Evolutionary conservation across 2,329 filamentous ascomycete species (phyloP).

Genomic region (Aureobasidium sp.): DNA sequence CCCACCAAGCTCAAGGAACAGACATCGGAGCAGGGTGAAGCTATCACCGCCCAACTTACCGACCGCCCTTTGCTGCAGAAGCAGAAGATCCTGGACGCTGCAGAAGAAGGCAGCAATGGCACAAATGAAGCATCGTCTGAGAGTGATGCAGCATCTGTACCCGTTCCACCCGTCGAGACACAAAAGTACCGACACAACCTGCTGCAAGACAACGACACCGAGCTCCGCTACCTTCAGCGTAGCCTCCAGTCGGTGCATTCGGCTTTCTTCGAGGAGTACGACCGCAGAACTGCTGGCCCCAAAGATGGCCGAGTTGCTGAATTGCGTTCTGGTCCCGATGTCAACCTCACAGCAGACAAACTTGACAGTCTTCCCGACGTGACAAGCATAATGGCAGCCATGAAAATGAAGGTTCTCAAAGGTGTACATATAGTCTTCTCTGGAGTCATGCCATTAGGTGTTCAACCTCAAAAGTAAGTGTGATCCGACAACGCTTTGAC

Average conservation of each 20-base stretch:
- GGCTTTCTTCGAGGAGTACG: slow-evolving; percentile 78
- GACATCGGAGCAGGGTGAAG: slow-evolving; percentile 76
- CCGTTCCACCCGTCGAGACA: slow-evolving; percentile 26
- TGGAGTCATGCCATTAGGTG: slow-evolving; percentile 76
- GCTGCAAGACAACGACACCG: slow-evolving; percentile 79
- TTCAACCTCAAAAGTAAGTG: slow-evolving; percentile 58
- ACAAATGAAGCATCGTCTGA: slow-evolving; percentile 35
- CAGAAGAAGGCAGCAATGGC: slow-evolving; percentile 53
- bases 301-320: slow-evolving; percentile 42
- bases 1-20: slow-evolving; percentile 64
- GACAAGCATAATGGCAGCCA: slow-evolving; percentile 70
- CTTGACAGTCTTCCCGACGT: slow-evolving; percentile 71
- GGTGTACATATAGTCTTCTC: slow-evolving; percentile 79
- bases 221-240: slow-evolving; percentile 68
- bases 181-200: slow-evolving; percentile 61
- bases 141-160: slow-evolving; percentile 33
- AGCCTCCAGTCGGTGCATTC: slow-evolving; percentile 70
- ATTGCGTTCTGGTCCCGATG: slow-evolving; percentile 43
- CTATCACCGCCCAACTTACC: slow-evolving; percentile 78
- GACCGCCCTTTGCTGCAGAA: slow-evolving; percentile 86
- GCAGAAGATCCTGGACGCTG: slow-evolving; percentile 80
- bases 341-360: slow-evolving; percentile 40
- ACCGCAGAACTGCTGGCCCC: slow-evolving; percentile 42
- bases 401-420: slow-evolving; percentile 70
- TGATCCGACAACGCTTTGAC: not conserved